Percentiles rank a stretch among this genome's conserved stretches.
Evolutionary conservation across 1,284 basidiomycete genomes (phyloP).

Genomic region (Wallemia hederae): DNA sequence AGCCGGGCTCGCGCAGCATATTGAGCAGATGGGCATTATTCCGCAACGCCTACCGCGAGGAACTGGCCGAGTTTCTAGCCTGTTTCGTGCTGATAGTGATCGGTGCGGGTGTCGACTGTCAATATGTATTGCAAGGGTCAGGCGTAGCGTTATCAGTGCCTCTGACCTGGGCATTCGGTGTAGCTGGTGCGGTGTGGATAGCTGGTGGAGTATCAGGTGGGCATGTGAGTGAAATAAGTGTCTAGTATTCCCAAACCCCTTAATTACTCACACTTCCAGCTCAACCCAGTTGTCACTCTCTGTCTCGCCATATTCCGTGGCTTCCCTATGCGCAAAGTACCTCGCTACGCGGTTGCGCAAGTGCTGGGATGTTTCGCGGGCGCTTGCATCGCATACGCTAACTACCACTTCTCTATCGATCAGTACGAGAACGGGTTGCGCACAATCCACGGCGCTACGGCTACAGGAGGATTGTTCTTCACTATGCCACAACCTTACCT

Average conservation of each 20-base stretch:
- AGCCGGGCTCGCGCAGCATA: neutral
- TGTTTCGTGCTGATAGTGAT: neutral
- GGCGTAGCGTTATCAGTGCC: neutral
- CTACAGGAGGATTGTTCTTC: conserved; percentile 12
- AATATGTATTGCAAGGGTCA: neutral
- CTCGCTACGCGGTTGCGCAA: neutral
- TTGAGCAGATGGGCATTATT: neutral
- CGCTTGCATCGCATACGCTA: neutral
- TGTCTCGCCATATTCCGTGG: neutral
- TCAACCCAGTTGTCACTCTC: neutral
- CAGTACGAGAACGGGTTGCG: conserved; percentile 3
- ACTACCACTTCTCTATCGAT: neutral
- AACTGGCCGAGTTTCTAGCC: neutral
- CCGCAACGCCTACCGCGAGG: neutral
- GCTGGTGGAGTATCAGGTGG: neutral
- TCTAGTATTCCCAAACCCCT: too few relatives aligned
- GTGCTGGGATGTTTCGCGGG: neutral
- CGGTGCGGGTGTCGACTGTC: neutral
- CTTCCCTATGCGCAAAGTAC: neutral
- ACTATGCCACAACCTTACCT: conserved; percentile 10
- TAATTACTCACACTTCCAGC: too few relatives aligned
- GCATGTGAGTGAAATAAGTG: neutral
- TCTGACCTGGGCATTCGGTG: neutral
- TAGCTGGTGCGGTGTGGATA: neutral
- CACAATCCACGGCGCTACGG: conserved; percentile 6